Evolutionary conservation across 192 early-diverging fungal genomes (phyloP).

Genomic region (Jimgerdemannia lactiflua): DNA sequence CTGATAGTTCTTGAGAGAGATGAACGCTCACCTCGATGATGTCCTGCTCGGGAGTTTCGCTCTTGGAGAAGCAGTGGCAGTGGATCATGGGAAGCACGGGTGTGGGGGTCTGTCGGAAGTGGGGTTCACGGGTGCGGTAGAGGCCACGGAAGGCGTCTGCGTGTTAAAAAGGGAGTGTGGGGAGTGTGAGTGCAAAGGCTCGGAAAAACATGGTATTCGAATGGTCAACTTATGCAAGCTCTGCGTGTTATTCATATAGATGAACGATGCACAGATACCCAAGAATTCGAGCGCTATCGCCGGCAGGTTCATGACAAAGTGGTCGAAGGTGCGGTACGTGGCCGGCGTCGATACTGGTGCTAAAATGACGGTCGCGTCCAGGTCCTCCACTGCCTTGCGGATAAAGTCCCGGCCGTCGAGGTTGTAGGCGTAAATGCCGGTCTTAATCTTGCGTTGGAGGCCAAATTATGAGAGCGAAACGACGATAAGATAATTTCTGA

Average conservation of each 20-base stretch:
- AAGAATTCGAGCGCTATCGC: constrained; percentile 96
- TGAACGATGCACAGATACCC: constrained; percentile 36
- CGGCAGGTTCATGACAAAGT: constrained; percentile 99
- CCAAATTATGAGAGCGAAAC: not conserved
- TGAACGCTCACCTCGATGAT: constrained; percentile 50
- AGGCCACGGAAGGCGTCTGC: constrained; percentile 90
- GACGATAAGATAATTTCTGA: too few species aligned
- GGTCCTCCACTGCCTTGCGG: constrained; percentile 64
- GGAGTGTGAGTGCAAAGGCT: not conserved
- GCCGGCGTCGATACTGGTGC: constrained; percentile 6
- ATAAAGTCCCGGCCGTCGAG: constrained; percentile 94
- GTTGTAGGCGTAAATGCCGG: constrained; percentile 73
- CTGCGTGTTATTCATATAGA: too few species aligned
- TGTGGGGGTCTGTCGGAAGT: constrained; percentile 25
- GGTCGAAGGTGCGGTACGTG: constrained; percentile 73
- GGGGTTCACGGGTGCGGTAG: constrained; percentile 47
- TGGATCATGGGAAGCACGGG: constrained; percentile 84
- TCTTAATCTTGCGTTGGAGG: constrained; percentile 43
- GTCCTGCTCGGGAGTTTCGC: constrained; percentile 63
- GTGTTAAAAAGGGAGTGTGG: not conserved
- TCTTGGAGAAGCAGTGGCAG: constrained; percentile 92
- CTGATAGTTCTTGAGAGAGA: constrained; percentile 12
- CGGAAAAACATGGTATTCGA: not conserved
- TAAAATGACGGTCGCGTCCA: constrained; percentile 39
- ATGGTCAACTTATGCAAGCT: not conserved